Conservation (phyloP, 148 eudicot genomes). For the Persicaria maculosa region DNA sequence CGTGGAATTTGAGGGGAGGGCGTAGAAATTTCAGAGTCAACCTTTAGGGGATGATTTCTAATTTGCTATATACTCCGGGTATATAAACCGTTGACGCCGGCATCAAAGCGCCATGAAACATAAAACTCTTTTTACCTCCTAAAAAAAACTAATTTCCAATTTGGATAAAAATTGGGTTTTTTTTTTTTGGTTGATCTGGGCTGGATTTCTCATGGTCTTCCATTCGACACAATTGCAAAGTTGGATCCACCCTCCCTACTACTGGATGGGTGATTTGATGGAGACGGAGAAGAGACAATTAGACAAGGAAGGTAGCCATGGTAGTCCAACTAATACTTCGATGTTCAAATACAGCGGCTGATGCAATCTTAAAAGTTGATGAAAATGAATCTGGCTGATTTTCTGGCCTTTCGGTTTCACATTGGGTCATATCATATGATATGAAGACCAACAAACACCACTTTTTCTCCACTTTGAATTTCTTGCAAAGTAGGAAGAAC, state of each 20-base stretch:
- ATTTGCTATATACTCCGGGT: background rate
- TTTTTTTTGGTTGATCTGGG: background rate
- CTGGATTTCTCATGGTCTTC: background rate
- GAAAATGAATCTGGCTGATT: background rate
- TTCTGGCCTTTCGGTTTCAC: background rate
- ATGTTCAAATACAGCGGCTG: background rate
- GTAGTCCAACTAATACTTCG: constrained; percentile 2
- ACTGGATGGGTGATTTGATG: background rate
- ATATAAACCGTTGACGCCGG: constrained; percentile 11
- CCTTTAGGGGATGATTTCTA: background rate
- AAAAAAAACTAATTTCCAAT: background rate
- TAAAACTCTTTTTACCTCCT: background rate
- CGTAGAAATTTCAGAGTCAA: constrained; percentile 6
- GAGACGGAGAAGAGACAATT: no score
- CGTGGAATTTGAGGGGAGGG: constrained; percentile 3
- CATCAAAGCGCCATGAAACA: background rate
- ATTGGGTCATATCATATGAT: background rate
- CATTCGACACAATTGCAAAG: background rate
- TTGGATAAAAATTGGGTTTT: background rate
- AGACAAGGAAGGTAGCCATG: no score
- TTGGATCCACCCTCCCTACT: background rate
- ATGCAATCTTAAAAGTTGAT: no score
- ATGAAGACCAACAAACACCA: no score
- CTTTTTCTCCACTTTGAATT: no score
- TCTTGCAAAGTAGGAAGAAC: no score